These are phyloP conservation scores for Moringa oleifera DNA, from an alignment of 345 rosid genomes.

Conservation along the genomic window DNA sequence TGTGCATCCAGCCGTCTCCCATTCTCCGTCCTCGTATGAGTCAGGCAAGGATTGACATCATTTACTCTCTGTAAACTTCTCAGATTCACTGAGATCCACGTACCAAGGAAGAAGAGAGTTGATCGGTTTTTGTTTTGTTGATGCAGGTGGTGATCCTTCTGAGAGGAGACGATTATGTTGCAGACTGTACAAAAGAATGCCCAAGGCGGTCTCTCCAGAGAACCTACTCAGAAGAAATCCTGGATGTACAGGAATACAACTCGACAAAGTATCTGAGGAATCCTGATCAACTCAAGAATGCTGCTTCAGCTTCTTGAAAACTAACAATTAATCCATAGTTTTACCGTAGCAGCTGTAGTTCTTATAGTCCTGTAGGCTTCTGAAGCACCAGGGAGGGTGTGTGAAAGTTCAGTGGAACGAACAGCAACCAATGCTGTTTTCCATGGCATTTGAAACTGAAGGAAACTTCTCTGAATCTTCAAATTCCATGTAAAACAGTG, in stretches of 20 bases:
- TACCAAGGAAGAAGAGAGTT: too few relatives aligned
- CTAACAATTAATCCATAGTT: too few relatives aligned
- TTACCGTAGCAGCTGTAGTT: too few relatives aligned
- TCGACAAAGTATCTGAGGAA: constrained; percentile 57
- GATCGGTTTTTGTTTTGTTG: constrained; percentile 1
- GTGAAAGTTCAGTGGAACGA: constrained; percentile 4
- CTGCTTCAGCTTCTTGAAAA: constrained; percentile 53
- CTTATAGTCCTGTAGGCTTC: too few relatives aligned
- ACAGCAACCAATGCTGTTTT: constrained; percentile 11
- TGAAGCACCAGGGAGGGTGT: too few relatives aligned
- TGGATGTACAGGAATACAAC: constrained; percentile 72
- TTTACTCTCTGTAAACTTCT: too few relatives aligned
- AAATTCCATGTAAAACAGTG: constrained; percentile 28
- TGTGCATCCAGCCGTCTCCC: constrained; percentile 80
- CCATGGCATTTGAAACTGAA: constrained; percentile 20
- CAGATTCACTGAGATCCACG: too few relatives aligned
- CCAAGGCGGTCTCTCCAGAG: constrained; percentile 35
- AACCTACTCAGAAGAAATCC: constrained; percentile 63
- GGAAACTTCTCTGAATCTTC: not conserved
- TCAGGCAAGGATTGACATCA: constrained; percentile 42
- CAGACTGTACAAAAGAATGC: constrained; percentile 23
- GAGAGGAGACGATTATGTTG: constrained; percentile 44
- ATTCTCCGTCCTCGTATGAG: constrained; percentile 83
- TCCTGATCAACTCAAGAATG: constrained; percentile 47
- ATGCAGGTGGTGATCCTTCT: constrained; percentile 67